Conservation (phyloP, 2,329 filamentous ascomycete species). For the Davidsoniella eucalypti region DNA sequence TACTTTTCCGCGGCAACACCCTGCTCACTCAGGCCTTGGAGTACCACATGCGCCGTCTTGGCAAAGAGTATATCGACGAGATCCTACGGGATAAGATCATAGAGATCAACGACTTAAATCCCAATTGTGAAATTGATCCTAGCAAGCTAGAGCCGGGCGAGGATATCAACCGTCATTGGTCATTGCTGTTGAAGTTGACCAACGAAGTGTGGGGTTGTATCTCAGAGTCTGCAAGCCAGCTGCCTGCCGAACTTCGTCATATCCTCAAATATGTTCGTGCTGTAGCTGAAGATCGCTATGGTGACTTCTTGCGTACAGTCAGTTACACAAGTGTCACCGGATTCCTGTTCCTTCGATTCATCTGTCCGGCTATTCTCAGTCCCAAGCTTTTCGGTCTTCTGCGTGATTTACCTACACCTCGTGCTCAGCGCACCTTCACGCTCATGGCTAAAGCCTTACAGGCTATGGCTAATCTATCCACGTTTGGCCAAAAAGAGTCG, state of each 20-base stretch:
- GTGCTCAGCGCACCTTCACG: constrained; percentile 74
- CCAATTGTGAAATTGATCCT: constrained; percentile 90
- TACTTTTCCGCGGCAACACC: constrained; percentile 90
- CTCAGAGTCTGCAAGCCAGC: constrained; percentile 51
- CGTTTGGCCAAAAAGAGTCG: constrained; percentile 85
- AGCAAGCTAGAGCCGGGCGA: constrained; percentile 51
- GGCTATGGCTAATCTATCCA: constrained; percentile 77
- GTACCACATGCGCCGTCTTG: constrained; percentile 85
- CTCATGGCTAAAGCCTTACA: constrained; percentile 86
- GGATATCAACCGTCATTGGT: constrained; percentile 73
- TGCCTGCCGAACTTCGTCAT: constrained; percentile 66
- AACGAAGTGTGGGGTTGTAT: constrained; percentile 79
- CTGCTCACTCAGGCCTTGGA: constrained; percentile 85
- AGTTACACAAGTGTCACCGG: constrained; percentile 89
- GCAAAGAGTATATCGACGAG: constrained; percentile 83
- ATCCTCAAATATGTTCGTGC: constrained; percentile 84
- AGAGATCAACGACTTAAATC: constrained; percentile 80
- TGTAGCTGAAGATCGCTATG: constrained; percentile 86
- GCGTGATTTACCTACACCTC: constrained; percentile 62
- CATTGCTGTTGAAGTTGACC: constrained; percentile 56
- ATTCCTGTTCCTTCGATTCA: constrained; percentile 86
- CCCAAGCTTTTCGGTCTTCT: constrained; percentile 84
- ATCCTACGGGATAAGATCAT: constrained; percentile 69
- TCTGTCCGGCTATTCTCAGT: constrained; percentile 90
- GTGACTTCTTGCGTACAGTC: constrained; percentile 77